Conservation (phyloP, 495 filamentous ascomycete genomes). For the Annulohypoxylon stygium region DNA sequence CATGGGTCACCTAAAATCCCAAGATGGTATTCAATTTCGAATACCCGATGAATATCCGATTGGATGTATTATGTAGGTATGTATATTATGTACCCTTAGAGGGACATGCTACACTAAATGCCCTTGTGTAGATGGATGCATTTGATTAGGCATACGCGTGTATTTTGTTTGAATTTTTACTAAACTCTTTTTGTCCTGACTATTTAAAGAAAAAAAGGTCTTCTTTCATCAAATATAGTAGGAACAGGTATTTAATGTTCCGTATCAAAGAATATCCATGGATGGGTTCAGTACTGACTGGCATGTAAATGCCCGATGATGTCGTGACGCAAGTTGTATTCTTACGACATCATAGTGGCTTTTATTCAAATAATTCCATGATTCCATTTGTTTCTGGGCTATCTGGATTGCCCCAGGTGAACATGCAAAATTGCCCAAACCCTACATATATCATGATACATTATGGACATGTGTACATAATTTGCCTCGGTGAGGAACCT, state of each 20-base stretch:
- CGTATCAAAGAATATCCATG: background rate
- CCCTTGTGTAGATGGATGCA: conserved; percentile 8
- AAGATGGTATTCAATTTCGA: background rate
- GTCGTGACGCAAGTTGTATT: conserved; percentile 40
- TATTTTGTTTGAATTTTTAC: conserved; percentile 7
- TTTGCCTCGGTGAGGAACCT: conserved; percentile 3
- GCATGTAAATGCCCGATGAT: conserved; percentile 26
- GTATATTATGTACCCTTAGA: background rate
- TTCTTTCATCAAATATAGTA: background rate
- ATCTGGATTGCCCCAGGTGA: conserved; percentile 2
- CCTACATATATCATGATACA: background rate
- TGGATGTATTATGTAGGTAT: background rate
- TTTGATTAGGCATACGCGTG: conserved; percentile 1
- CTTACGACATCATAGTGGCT: conserved; percentile 40
- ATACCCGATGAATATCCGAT: conserved; percentile 29
- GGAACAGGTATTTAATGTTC: background rate
- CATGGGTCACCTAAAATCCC: conserved; percentile 7
- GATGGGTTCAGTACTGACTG: conserved; percentile 8
- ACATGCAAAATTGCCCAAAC: conserved; percentile 11
- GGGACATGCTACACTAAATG: background rate
- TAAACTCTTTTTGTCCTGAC: background rate
- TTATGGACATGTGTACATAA: background rate
- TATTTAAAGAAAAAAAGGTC: background rate
- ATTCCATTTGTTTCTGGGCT: conserved; percentile 6
- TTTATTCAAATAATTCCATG: conserved; percentile 3